These are phyloP conservation scores for Talaromyces sp. DNA, from an alignment of 2,329 filamentous ascomycete species.

Conservation along the genomic window DNA sequence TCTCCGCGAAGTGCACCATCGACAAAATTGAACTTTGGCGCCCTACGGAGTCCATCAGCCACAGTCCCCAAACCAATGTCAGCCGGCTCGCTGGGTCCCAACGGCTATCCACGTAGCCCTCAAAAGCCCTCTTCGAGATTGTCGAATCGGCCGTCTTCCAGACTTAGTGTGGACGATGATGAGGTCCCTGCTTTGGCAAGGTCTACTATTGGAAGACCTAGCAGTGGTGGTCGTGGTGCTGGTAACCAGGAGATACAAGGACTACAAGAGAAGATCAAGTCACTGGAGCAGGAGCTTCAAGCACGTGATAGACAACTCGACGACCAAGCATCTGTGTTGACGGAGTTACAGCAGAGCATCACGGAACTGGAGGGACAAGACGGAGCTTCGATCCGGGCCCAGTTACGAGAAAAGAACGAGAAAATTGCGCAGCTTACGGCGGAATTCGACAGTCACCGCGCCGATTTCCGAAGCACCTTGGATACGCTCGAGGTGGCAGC, in stretches of 20 bases:
- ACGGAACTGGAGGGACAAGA: conserved; percentile 81
- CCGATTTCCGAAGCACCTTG: conserved; percentile 94
- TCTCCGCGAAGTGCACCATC: conserved; percentile 66
- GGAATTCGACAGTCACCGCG: conserved; percentile 90
- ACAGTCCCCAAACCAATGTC: conserved; percentile 14
- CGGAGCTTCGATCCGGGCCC: conserved; percentile 68
- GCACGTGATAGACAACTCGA: conserved; percentile 84
- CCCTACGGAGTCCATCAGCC: conserved; percentile 56
- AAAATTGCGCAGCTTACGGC: conserved; percentile 89
- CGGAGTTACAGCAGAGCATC: conserved; percentile 85
- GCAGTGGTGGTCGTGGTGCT: conserved; percentile 4
- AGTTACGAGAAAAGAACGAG: conserved; percentile 92
- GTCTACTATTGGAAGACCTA: conserved; percentile 14
- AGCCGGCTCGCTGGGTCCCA: conserved; percentile 4
- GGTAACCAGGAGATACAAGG: conserved; percentile 31
- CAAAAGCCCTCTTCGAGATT: conserved; percentile 37
- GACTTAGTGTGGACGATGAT: conserved; percentile 39
- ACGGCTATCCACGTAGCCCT: conserved; percentile 41
- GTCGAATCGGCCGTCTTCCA: conserved; percentile 39
- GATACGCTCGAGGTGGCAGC: conserved; percentile 95
- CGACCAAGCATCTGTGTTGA: conserved; percentile 75
- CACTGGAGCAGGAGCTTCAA: conserved; percentile 68
- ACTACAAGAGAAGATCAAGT: conserved; percentile 68
- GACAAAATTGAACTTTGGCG: conserved; percentile 52
- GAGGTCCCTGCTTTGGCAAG: conserved; percentile 23